Percentiles rank a stretch among this genome's conserved stretches.
These are phyloP conservation scores for Phyllosticta capitalensis DNA, from an alignment of 2,329 filamentous ascomycete species.

Conservation along the genomic window DNA sequence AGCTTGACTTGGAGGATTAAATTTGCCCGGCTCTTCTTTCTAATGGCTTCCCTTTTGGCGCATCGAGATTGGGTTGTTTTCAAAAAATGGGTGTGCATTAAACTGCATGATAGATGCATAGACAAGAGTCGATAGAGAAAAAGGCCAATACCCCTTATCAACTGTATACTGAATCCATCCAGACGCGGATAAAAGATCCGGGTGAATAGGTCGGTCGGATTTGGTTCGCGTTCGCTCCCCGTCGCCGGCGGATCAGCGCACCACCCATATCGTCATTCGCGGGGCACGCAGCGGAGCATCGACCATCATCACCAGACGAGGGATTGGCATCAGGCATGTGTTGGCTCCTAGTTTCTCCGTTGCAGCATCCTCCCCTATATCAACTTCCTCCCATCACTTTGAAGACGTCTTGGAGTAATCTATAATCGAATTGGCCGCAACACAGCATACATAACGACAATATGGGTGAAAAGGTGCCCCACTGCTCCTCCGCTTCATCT, in stretches of 20 bases:
- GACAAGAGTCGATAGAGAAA: not conserved
- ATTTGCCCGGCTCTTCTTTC: not conserved
- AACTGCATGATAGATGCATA: slow-evolving; percentile 7
- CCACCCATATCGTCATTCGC: not conserved
- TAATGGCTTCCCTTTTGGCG: not conserved
- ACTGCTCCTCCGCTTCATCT: not conserved
- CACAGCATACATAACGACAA: not conserved
- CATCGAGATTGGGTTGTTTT: not conserved
- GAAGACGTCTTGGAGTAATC: not conserved
- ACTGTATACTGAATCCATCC: not conserved
- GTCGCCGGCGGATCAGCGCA: not conserved
- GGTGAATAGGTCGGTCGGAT: not conserved
- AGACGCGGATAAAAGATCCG: not conserved
- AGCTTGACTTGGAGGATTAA: not conserved
- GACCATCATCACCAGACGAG: not conserved
- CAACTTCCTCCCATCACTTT: not conserved
- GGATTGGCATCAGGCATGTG: not conserved
- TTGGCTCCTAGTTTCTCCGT: not conserved
- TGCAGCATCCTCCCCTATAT: not conserved
- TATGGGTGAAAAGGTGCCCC: not conserved
- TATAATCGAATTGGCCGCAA: not conserved
- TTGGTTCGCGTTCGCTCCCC: not conserved
- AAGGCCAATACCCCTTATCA: not conserved
- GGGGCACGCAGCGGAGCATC: not conserved
- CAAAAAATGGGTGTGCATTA: not conserved